Conservation (phyloP, 164 flowering plant species). For the Umbilicus rupestris region DNA sequence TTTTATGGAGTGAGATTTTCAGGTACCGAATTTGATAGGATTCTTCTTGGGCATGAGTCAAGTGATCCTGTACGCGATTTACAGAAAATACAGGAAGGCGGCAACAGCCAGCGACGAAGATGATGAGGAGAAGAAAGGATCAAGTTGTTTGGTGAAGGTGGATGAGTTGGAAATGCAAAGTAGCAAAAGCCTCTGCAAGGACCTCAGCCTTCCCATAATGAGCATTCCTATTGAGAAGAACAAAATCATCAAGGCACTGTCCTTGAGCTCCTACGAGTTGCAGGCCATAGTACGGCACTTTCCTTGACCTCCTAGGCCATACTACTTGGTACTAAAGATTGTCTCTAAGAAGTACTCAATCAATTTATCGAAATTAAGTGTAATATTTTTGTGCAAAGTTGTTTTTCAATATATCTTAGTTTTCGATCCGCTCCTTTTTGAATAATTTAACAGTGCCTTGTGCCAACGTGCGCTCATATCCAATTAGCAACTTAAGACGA, state of each 20-base stretch:
- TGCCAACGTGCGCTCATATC: too few relatives aligned
- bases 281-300: conserved; percentile 12
- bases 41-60: conserved; percentile 38
- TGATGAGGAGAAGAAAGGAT: conserved; percentile 23
- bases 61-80: conserved; percentile 20
- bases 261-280: conserved; percentile 22
- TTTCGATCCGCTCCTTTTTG: too few relatives aligned
- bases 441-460: too few relatives aligned
- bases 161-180: conserved; percentile 17
- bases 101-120: conserved; percentile 15
- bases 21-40: conserved; percentile 70
- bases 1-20: neutral
- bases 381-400: too few relatives aligned
- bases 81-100: conserved; percentile 23
- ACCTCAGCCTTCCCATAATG: conserved; percentile 30
- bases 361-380: neutral
- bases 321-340: neutral
- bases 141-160: conserved; percentile 16
- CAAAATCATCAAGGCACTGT: conserved; percentile 22
- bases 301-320: conserved; percentile 19
- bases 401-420: too few relatives aligned
- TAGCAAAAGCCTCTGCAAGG: conserved; percentile 21
- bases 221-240: conserved; percentile 15
- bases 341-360: neutral
- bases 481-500: too few relatives aligned